These are phyloP conservation scores for Chytridiales sp. DNA, from an alignment of 371 early-diverging fungal genomes.

Conservation along the genomic window DNA sequence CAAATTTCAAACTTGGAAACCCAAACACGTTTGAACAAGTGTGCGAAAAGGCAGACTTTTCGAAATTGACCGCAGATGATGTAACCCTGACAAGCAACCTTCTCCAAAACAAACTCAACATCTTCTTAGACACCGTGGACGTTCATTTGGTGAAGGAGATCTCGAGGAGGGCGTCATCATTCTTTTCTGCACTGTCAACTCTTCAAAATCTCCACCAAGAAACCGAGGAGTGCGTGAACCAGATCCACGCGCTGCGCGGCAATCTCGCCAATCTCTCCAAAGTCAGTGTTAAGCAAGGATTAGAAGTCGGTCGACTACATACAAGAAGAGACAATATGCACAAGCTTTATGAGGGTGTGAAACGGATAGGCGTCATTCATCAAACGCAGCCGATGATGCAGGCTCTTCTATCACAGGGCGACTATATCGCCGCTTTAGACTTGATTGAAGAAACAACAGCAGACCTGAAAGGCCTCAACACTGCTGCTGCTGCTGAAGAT, in stretches of 20 bases:
- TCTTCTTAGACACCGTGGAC: conserved; percentile 89
- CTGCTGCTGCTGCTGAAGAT: neutral
- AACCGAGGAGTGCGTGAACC: conserved; percentile 77
- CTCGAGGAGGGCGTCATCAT: conserved; percentile 82
- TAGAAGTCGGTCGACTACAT: conserved; percentile 77
- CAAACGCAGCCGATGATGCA: conserved; percentile 81
- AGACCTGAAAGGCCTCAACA: conserved; percentile 38
- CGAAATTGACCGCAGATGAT: conserved; percentile 24
- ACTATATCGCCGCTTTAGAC: conserved; percentile 84
- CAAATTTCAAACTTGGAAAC: conserved; percentile 79
- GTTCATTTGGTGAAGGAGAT: conserved; percentile 88
- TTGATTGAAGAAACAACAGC: conserved; percentile 73
- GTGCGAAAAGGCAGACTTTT: conserved; percentile 55
- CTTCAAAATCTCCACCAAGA: conserved; percentile 86
- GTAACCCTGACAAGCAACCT: conserved; percentile 59
- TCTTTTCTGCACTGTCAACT: conserved; percentile 90
- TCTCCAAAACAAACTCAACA: conserved; percentile 85
- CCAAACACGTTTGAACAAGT: conserved; percentile 86
- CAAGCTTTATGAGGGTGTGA: conserved; percentile 63
- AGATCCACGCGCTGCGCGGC: conserved; percentile 74
- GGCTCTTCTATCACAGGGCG: conserved; percentile 68
- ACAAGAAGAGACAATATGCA: conserved; percentile 71
- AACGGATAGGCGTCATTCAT: conserved; percentile 67
- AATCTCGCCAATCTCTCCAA: conserved; percentile 63
- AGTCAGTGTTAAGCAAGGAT: conserved; percentile 68